Base-by-base conservation (phyloP, 2,329 filamentous ascomycete genomes). In the Aspergillus fructus region DNA sequence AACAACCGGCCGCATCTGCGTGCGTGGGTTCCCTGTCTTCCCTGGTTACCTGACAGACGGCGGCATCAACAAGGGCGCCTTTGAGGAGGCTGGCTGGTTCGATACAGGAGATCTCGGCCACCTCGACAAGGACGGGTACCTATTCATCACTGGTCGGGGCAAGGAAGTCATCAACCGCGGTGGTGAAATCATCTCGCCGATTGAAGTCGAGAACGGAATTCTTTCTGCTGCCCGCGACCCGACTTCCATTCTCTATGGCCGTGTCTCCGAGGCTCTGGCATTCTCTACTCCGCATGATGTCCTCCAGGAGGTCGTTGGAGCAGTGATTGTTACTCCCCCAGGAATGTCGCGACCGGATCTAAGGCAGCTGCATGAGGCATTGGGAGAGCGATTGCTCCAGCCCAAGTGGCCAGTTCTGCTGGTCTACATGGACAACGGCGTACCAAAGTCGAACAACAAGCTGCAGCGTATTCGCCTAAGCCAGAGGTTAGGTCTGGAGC, bases 121-220 rank as follows among this genome's bases (percentile, higher is more conserved):
- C 54, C 72, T 83, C 57, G 82, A 84, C 59, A 55, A 68, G 1
- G 77, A 81, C 11, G 79, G 80, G 24, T 83, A 79, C 60, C 74
- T 84, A 8, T 83, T 79, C 67, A 80, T 84, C 60, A 84, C 81
- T 2, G 82, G 81, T 7, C 76, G 82, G 30, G 82, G 76, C 65
- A 84, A 84, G 62, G 82, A 84, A 55, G 80, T 84, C 55, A 83
- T 84, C 68, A 84, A 84, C 64, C 78, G 82, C 11, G 83, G 82
- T 37, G 82, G 83, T 34, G 83, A 85, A 64, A 75, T 84, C n/a
- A 84, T 85, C 56, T 83, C 81, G 4, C 82, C 83, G 0, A 83
- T 84, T 53, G 83, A 85, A 63, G 77, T 85, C n/a, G 83, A 85
- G 63, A 80, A 84, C 61, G 82, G 81, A 9, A 79, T 85, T 56